These are phyloP conservation scores for Bipolaris gigantea DNA, from an alignment of 2,329 filamentous ascomycete genomes.

Conservation along the genomic window DNA sequence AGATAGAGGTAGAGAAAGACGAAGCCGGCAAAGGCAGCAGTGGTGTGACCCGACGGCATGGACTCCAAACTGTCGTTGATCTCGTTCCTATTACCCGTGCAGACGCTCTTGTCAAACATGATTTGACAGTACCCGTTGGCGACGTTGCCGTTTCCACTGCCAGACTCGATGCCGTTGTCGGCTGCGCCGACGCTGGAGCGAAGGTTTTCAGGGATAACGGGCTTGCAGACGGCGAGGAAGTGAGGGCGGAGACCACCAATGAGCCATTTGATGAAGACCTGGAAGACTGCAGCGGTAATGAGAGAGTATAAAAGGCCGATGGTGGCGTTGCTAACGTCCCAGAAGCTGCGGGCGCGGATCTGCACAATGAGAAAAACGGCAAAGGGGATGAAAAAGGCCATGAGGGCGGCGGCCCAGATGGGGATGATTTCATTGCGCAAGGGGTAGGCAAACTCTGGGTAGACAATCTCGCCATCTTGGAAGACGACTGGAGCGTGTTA, in stretches of 20 bases:
- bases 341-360: slow-evolving; percentile 60
- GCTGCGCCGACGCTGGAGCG: slow-evolving; percentile 13
- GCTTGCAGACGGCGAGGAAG: slow-evolving; percentile 71
- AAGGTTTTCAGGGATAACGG: slow-evolving; percentile 53
- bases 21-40: slow-evolving; percentile 72
- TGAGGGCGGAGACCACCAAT: slow-evolving; percentile 67
- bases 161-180: slow-evolving; percentile 41
- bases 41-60: slow-evolving; percentile 74
- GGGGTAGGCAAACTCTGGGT: slow-evolving; percentile 71
- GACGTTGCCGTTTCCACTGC: slow-evolving; percentile 52
- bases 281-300: slow-evolving; percentile 72
- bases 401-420: slow-evolving; percentile 69
- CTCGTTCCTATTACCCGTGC: slow-evolving; percentile 64
- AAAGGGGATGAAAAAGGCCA: slow-evolving; percentile 68
- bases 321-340: slow-evolving; percentile 66
- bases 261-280: slow-evolving; percentile 75
- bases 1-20: slow-evolving; percentile 73
- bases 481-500: slow-evolving; percentile 55
- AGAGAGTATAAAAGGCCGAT: slow-evolving; percentile 71
- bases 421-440: slow-evolving; percentile 62
- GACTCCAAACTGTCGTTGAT: slow-evolving; percentile 72
- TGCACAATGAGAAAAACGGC: slow-evolving; percentile 66
- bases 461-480: slow-evolving; percentile 66
- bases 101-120: slow-evolving; percentile 71
- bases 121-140: slow-evolving; percentile 60